Percentiles rank a stretch among this genome's conserved stretches.
Conservation (phyloP, 1,139 yeast species). For the Geotrichum australiense region DNA sequence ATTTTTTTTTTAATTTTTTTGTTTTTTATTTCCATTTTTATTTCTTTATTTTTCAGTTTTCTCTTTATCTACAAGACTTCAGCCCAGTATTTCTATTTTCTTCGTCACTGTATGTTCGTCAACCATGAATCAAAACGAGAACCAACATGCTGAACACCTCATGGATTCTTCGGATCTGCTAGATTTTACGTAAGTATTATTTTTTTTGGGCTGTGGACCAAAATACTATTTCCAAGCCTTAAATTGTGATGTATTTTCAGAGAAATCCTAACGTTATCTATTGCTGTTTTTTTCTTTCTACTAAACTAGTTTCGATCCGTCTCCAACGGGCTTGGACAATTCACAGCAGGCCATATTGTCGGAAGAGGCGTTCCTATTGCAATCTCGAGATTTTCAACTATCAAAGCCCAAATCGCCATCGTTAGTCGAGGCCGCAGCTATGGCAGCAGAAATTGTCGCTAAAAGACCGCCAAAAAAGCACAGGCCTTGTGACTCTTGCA, state of each 20-base stretch:
- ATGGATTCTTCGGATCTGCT: slow-evolving; percentile 2
- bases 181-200: slow-evolving; percentile 2
- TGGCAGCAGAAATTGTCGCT: slow-evolving; percentile 18
- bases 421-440: slow-evolving; percentile 16
- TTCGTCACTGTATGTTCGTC: not conserved
- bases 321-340: slow-evolving; percentile 14
- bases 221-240: not conserved
- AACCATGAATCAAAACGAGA: not conserved
- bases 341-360: slow-evolving; percentile 17
- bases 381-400: slow-evolving; percentile 10
- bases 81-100: no score
- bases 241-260: not conserved
- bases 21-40: not conserved
- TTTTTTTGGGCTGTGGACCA: no score
- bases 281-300: not conserved
- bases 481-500: slow-evolving; percentile 30
- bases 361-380: slow-evolving; percentile 16
- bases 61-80: not conserved
- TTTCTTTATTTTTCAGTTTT: slow-evolving; percentile 1
- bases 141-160: not conserved
- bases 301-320: slow-evolving; percentile 4
- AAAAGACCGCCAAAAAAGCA: slow-evolving; percentile 9
- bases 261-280: not conserved
- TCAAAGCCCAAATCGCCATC: slow-evolving; percentile 12
- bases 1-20: not conserved